Percentiles rank a stretch among this genome's conserved stretches.
Conservation (phyloP, 805 yeast genomes). For the Vanderwaltozyma yarrowii region DNA sequence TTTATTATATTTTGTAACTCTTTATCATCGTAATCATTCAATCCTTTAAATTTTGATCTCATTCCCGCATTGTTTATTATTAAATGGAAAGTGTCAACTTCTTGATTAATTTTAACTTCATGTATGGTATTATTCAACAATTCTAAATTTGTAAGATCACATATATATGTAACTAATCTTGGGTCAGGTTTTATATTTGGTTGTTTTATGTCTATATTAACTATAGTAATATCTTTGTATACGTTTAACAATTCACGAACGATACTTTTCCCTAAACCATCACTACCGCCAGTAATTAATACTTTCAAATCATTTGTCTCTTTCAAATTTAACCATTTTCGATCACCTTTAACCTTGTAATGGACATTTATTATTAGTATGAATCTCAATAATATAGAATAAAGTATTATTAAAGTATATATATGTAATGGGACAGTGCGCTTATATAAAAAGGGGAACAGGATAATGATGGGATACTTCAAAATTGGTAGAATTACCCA, state of each 20-base stretch:
- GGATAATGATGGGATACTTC: conserved; percentile 12
- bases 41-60: conserved; percentile 39
- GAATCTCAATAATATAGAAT: conserved; percentile 6
- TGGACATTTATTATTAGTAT: conserved; percentile 4
- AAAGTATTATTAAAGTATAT: neutral
- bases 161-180: conserved; percentile 38
- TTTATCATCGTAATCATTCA: conserved; percentile 39
- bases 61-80: conserved; percentile 82
- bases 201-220: conserved; percentile 18
- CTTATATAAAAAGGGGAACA: conserved; percentile 4
- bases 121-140: conserved; percentile 34
- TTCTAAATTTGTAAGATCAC: conserved; percentile 53
- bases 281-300: conserved; percentile 32
- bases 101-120: conserved; percentile 24
- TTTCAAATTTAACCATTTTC: conserved; percentile 5
- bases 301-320: conserved; percentile 4
- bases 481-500: conserved; percentile 12
- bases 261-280: conserved; percentile 29
- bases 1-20: conserved; percentile 49
- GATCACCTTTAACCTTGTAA: conserved; percentile 5
- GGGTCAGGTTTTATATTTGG: conserved; percentile 2
- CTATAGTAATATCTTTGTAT: conserved; percentile 15
- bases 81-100: conserved; percentile 44
- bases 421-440: conserved; percentile 1
- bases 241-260: conserved; percentile 11